These are phyloP conservation scores for Emmonsiellopsis sp. DNA, from an alignment of 2,329 filamentous ascomycete species.

Conservation along the genomic window DNA sequence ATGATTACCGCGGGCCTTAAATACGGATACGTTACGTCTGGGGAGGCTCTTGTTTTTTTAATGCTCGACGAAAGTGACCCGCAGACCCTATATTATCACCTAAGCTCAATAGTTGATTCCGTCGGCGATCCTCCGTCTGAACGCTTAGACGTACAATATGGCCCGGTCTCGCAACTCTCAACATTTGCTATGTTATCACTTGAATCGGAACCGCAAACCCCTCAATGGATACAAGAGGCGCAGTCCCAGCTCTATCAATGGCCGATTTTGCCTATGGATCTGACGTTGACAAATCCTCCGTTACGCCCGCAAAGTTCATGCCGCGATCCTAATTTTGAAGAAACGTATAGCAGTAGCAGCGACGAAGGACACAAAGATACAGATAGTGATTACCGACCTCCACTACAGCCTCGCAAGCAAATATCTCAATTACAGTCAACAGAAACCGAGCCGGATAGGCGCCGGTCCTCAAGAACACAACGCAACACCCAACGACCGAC, in stretches of 20 bases:
- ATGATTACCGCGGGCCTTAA: background rate
- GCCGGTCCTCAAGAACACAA: background rate
- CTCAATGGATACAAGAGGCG: background rate
- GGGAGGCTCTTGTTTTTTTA: background rate
- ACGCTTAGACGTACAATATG: background rate
- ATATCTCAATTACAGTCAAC: background rate
- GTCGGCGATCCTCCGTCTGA: background rate
- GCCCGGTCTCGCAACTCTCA: background rate
- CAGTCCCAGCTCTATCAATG: background rate
- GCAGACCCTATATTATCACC: background rate
- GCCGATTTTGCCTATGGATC: background rate
- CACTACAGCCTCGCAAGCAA: background rate
- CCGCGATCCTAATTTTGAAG: background rate
- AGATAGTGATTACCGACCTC: background rate
- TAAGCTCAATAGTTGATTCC: background rate
- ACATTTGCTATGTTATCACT: background rate
- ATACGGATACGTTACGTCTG: background rate
- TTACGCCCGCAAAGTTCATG: background rate
- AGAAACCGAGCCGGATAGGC: background rate
- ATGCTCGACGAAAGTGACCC: background rate
- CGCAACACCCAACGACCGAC: background rate
- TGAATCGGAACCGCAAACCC: background rate
- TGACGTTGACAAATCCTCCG: background rate
- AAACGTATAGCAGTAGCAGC: background rate
- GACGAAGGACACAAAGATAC: background rate